A percentile compares a stretch with the other conserved stretches of the same genome.
phyloP scores from a whole-genome alignment of 495 filamentous ascomycete species.

The Penicillium salamii region DNA sequence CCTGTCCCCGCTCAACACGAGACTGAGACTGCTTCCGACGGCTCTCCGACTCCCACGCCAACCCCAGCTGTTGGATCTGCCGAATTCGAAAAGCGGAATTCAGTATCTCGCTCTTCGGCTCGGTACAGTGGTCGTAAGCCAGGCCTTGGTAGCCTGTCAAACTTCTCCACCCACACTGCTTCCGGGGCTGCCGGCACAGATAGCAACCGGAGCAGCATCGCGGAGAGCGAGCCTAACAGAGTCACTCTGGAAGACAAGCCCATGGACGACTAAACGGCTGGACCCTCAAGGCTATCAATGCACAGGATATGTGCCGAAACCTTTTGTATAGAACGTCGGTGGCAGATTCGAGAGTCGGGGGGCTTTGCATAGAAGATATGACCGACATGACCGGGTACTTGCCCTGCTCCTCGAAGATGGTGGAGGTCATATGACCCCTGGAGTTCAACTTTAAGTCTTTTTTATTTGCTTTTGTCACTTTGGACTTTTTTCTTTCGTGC shows the following conservation, averaged over 20 bases:
- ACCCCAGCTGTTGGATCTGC: slow-evolving; percentile 28
- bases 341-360: not conserved
- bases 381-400: not conserved
- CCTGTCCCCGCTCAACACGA: slow-evolving; percentile 32
- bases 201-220: slow-evolving; percentile 46
- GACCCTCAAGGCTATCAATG: not conserved
- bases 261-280: slow-evolving; percentile 66
- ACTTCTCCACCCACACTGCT: slow-evolving; percentile 30
- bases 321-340: slow-evolving; percentile 12
- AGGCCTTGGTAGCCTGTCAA: slow-evolving; percentile 42
- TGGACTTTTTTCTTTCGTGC: slow-evolving; percentile 11
- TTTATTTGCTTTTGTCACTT: slow-evolving; percentile 5
- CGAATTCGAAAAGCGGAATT: slow-evolving; percentile 48
- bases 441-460: not conserved
- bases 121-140: slow-evolving; percentile 36
- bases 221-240: slow-evolving; percentile 53
- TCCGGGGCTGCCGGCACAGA: slow-evolving; percentile 32
- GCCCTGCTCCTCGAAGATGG: not conserved
- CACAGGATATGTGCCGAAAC: not conserved
- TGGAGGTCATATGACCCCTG: not conserved
- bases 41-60: slow-evolving; percentile 39
- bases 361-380: not conserved
- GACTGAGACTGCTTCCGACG: slow-evolving; percentile 33
- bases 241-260: slow-evolving; percentile 80
- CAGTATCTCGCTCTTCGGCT: slow-evolving; percentile 35